Conservation (phyloP, 2,329 filamentous ascomycete genomes). For the Cladosporium sp. region DNA sequence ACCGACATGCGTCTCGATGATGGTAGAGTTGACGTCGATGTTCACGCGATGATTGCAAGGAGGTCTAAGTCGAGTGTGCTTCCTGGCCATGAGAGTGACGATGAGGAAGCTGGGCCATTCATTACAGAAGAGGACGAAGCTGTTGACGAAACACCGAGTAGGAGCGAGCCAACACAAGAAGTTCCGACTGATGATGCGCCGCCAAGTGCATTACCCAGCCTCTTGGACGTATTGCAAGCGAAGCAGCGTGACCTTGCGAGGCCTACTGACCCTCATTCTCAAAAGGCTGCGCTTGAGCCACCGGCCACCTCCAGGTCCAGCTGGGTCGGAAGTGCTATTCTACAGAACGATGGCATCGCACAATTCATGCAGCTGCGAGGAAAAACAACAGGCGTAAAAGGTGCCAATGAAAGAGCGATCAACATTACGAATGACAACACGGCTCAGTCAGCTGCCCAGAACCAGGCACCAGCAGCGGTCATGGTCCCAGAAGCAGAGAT, state of each 20-base stretch:
- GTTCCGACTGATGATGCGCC: background rate
- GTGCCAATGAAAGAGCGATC: background rate
- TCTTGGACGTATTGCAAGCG: constrained; percentile 27
- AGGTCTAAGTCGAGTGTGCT: constrained; percentile 49
- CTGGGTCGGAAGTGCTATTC: background rate
- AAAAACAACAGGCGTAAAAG: constrained; percentile 6
- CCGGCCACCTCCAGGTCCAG: background rate
- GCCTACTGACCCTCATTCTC: background rate
- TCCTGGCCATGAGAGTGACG: constrained; percentile 38
- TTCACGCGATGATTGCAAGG: constrained; percentile 50
- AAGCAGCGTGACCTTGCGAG: constrained; percentile 38
- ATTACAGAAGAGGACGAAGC: background rate
- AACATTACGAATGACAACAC: background rate
- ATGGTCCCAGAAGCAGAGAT: constrained; percentile 19
- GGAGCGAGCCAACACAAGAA: background rate
- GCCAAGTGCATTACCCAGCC: too few species aligned
- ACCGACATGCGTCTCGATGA: constrained; percentile 34
- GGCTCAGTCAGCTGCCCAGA: background rate
- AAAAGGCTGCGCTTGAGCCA: background rate
- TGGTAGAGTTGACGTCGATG: constrained; percentile 35
- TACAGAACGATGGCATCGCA: constrained; percentile 15
- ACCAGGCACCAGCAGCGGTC: constrained; percentile 17
- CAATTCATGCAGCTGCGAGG: constrained; percentile 23
- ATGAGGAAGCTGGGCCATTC: constrained; percentile 37
- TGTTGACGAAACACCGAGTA: background rate